These are phyloP conservation scores for Epichloe scottii DNA, from an alignment of 2,329 filamentous ascomycete species.

Conservation along the genomic window DNA sequence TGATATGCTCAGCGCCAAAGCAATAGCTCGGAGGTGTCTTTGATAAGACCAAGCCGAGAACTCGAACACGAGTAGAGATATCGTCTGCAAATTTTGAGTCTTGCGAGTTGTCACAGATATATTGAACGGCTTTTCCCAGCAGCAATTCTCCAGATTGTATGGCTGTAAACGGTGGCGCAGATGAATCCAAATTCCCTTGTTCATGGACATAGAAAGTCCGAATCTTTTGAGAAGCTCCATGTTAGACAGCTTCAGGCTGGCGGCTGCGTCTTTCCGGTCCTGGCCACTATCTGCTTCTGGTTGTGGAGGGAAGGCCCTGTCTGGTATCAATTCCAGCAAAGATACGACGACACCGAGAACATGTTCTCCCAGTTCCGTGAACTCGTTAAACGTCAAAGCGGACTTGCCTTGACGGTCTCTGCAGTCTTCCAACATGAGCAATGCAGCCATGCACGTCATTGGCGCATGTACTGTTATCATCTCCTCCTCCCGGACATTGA, in stretches of 20 bases:
- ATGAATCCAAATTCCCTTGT: constrained; percentile 55
- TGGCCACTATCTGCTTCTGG: constrained; percentile 9
- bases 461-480: constrained; percentile 85
- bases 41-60: constrained; percentile 44
- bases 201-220: constrained; percentile 56
- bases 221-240: constrained; percentile 48
- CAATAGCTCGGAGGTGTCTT: constrained; percentile 35
- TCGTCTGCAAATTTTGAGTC: constrained; percentile 29
- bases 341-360: constrained; percentile 38
- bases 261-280: neutral
- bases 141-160: constrained; percentile 48
- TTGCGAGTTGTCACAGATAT: constrained; percentile 35
- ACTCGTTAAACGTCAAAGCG: constrained; percentile 22
- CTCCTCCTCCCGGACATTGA: constrained; percentile 92
- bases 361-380: constrained; percentile 17
- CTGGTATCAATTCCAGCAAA: constrained; percentile 51
- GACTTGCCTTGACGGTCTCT: constrained; percentile 23
- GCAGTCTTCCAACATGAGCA: constrained; percentile 53
- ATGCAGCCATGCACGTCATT: constrained; percentile 40
- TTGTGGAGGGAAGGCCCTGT: constrained; percentile 41
- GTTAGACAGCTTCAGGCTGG: constrained; percentile 13
- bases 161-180: constrained; percentile 44
- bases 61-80: constrained; percentile 43
- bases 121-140: constrained; percentile 43
- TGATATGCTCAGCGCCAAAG: constrained; percentile 32